Percentiles rank a stretch among this genome's conserved stretches.
Evolutionary conservation across 2,329 filamentous ascomycete species (phyloP).

Genomic region (Scytalidium sp.): DNA sequence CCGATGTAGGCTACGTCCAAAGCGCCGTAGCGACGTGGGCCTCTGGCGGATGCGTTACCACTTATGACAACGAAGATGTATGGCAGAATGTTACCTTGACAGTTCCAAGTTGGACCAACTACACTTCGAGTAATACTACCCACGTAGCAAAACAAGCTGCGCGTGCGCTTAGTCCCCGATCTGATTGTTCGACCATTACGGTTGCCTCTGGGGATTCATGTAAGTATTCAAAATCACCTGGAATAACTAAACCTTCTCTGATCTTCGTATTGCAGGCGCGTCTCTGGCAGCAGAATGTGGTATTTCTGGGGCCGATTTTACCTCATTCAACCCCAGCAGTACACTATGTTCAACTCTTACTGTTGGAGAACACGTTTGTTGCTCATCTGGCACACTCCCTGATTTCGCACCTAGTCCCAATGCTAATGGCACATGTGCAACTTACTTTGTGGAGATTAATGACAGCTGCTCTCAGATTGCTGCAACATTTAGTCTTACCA

Average conservation of each 20-base stretch:
- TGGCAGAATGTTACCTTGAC: not conserved
- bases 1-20: not conserved
- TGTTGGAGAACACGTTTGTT: slow-evolving; percentile 29
- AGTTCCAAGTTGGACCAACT: not conserved
- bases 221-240: slow-evolving; percentile 23
- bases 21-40: not conserved
- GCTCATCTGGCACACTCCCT: slow-evolving; percentile 27
- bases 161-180: slow-evolving; percentile 9
- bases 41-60: not conserved
- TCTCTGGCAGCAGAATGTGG: slow-evolving; percentile 35
- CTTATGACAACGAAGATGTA: not conserved
- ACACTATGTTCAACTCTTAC: slow-evolving; percentile 10
- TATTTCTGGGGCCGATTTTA: slow-evolving; percentile 34
- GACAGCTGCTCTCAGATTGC: slow-evolving; percentile 35
- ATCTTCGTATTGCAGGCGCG: slow-evolving; percentile 16
- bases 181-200: slow-evolving; percentile 26
- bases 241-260: slow-evolving; percentile 23
- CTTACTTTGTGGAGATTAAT: slow-evolving; percentile 27
- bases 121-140: not conserved
- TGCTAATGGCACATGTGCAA: slow-evolving; percentile 32
- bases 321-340: slow-evolving; percentile 35
- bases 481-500: slow-evolving; percentile 25
- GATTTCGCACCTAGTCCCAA: slow-evolving; percentile 24
- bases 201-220: slow-evolving; percentile 36
- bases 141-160: not conserved